Evolutionary conservation across 2,329 filamentous ascomycete genomes (phyloP), one percentile per base, ranked within the genome.

Genomic region (Talaromyces piceae): DNA sequence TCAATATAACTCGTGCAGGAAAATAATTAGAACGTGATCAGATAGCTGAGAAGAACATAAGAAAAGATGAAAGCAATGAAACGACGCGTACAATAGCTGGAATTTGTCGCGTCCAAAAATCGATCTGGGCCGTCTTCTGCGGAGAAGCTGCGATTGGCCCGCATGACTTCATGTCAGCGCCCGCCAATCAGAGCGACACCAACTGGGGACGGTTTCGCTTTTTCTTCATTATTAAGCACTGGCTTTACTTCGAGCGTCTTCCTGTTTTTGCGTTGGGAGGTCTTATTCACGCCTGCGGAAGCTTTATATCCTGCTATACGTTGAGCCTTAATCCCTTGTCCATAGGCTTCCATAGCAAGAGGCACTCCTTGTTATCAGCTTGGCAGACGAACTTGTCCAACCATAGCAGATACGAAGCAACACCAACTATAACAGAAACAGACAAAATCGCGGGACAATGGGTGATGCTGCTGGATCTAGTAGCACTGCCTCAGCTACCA

Each of bases 401-500:
- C 12, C n/a, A 37, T n/a, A 37, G 31, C 30, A 33, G 31, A 37
- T 18, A 37, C 31, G 33, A 37, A 37, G 20, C 5, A 9, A 4
- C 33, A n/a, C 16, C 16, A 20, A 37, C 33, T 3, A 20, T 37
- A 30, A 22, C 27, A 47, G n/a, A 31, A 27, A 27, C 18, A 48
- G 1, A 51, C n/a, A n/a, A n/a, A n/a, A n/a, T n/a, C n/a, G n/a
- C n/a, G n/a, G n/a, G n/a, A n/a, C n/a, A n/a, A n/a, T 51, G 49
- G 49, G 28, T 20, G 39, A 44, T 3, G 28, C 33, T 16, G 41
- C 39, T 37, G 41, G 41, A 37, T 13, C 54, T 4, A 44, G 39
- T 37, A 49, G 31, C 23, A 31, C 41, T 22, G 44, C 41, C 41
- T 3, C 30, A 26, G 13, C 20, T 13, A 37, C 56, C 58, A 28